These are phyloP conservation scores for Porogramme epimiltina DNA, from an alignment of 1,284 basidiomycete genomes.

Conservation along the genomic window DNA sequence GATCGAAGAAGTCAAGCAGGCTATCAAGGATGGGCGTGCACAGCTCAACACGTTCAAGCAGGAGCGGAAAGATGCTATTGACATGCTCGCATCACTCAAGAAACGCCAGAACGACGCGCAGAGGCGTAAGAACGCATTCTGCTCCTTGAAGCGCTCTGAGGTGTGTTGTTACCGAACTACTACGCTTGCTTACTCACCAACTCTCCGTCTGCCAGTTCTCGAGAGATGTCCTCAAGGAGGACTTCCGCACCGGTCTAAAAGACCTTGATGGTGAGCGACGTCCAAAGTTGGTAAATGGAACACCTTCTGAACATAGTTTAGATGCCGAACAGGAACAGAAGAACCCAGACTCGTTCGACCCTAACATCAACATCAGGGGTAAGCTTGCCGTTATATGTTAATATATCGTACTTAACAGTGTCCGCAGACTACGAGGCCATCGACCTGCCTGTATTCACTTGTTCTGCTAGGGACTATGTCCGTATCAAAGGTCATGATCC, in stretches of 20 bases:
- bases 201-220: constrained; percentile 44
- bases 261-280: constrained; percentile 52
- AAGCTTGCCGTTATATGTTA: constrained; percentile 13
- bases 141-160: constrained; percentile 58
- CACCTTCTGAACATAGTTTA: constrained; percentile 23
- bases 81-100: constrained; percentile 46
- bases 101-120: constrained; percentile 49
- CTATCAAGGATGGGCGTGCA: constrained; percentile 43
- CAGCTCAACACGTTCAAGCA: constrained; percentile 40
- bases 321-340: constrained; percentile 57
- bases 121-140: constrained; percentile 62
- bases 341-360: constrained; percentile 58
- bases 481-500: constrained; percentile 10
- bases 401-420: background rate
- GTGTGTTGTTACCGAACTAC: constrained; percentile 30
- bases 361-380: constrained; percentile 51
- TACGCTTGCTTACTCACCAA: background rate
- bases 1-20: constrained; percentile 42
- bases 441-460: constrained; percentile 63
- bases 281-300: too few relatives aligned
- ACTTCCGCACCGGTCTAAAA: constrained; percentile 58
- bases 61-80: constrained; percentile 48
- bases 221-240: constrained; percentile 56
- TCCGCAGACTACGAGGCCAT: constrained; percentile 55
- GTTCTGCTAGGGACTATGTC: constrained; percentile 62